Evolutionary conservation across 2,329 filamentous ascomycete species (phyloP), one percentile per base, ranked within the genome.

Genomic region (Alternaria angustiovoidea): DNA sequence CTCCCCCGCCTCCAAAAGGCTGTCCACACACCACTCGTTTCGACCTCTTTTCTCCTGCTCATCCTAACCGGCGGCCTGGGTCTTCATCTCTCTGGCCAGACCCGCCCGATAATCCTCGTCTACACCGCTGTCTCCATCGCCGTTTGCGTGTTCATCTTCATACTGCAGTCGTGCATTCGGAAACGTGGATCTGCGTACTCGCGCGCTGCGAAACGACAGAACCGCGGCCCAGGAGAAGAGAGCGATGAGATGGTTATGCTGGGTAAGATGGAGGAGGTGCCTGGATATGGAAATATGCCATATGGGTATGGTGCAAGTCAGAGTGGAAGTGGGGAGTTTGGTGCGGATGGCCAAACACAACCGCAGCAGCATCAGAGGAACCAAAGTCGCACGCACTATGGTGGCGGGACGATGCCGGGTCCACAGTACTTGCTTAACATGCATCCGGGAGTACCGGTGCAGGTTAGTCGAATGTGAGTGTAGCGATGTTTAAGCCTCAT

Each of bases 1-100:
- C 73, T 63, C 47, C 81, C 75, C 66, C 61, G 63, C 79, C 76
- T 32, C 63, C 74, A 3, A 78, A 79, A 57, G 75, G 78, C 64
- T 78, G 57, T 79, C 78, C 64, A 72, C 63, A 66, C 64, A 0
- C 73, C 72, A 22, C 65, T 83, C 44, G 54, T 93, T 84, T 62
- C 65, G 18, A 46, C 71, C 16, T 61, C 68, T 18, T 69, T 76
- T 61, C 20, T 65, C 54, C 41, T 71, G 16, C 71, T 77, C 56
- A 55, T 74, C 59, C 53, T 78, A 24, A 71, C 73, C 28, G 76
- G 75, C 57, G 76, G 76, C 3, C 70, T 78, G 0, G 76, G 76
- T 8, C 68, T 78, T 3, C 68, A 68, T 3, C 72, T 78, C 48
- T 63, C 71, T 16, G 58, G 59, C 1, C 65, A 70, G 48, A 11